A percentile compares a stretch with the other conserved stretches of the same genome.
phyloP scores from a whole-genome alignment of 2,329 filamentous ascomycete species.

The Phaeophleospora eucalypticola region DNA sequence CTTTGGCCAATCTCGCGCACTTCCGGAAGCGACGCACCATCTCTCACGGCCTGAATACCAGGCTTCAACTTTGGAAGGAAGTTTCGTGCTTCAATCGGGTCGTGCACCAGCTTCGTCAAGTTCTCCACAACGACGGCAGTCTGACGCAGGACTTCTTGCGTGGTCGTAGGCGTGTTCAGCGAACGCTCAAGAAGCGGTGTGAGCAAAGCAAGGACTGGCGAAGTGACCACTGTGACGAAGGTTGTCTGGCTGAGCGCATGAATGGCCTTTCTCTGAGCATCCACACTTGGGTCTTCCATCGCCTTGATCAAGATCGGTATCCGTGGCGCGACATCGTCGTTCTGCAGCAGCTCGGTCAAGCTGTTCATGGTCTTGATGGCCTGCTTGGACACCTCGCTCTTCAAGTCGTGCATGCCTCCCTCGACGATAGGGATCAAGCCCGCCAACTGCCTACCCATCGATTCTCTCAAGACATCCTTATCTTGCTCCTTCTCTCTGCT shows the following conservation, averaged over 20 bases:
- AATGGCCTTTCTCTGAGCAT: constrained; percentile 90
- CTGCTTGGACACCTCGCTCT: constrained; percentile 80
- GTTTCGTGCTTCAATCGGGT: constrained; percentile 86
- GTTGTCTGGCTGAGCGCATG: constrained; percentile 95
- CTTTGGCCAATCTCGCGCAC: constrained; percentile 84
- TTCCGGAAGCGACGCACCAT: constrained; percentile 87
- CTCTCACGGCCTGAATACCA: constrained; percentile 82
- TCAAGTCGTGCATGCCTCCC: constrained; percentile 92
- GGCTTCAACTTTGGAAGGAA: constrained; percentile 94
- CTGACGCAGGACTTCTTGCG: constrained; percentile 91
- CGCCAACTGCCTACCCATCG: constrained; percentile 85
- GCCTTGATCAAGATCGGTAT: constrained; percentile 90
- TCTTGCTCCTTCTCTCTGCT: constrained; percentile 78
- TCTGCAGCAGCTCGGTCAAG: constrained; percentile 82
- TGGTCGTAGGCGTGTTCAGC: constrained; percentile 82
- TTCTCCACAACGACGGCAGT: constrained; percentile 97
- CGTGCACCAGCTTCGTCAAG: constrained; percentile 95
- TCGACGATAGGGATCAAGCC: constrained; percentile 87
- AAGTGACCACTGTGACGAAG: constrained; percentile 95
- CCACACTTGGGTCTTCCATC: constrained; percentile 87
- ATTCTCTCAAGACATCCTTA: constrained; percentile 84
- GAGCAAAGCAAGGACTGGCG: constrained; percentile 86
- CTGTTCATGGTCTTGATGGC: constrained; percentile 89
- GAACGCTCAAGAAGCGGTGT: constrained; percentile 93
- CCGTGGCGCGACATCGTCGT: constrained; percentile 91